Percentiles rank a stretch among this genome's conserved stretches.
These are phyloP conservation scores for Goffeauzyma gilvescens DNA, from an alignment of 768 basidiomycete species.

Conservation along the genomic window DNA sequence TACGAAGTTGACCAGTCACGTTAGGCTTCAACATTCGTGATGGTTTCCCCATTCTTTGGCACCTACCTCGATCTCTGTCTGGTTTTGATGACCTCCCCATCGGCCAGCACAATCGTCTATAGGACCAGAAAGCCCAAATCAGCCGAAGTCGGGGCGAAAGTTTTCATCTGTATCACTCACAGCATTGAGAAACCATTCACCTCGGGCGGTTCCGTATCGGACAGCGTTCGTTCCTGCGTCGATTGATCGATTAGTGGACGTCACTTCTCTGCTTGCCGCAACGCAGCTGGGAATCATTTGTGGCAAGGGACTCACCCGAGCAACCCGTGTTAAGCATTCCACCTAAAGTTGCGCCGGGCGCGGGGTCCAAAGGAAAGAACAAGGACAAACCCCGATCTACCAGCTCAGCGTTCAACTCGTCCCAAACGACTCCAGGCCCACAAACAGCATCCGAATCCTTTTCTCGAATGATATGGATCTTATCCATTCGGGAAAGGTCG, in stretches of 20 bases:
- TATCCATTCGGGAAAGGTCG: constrained; percentile 60
- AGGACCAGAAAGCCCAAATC: constrained; percentile 10
- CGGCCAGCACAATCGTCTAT: constrained; percentile 73
- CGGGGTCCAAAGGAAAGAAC: constrained; percentile 71
- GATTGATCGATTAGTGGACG: too few species aligned
- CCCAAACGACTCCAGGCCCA: constrained; percentile 31
- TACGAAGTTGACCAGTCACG: neutral
- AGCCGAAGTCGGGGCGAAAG: neutral
- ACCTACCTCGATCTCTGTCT: constrained; percentile 33
- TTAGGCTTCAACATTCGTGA: too few species aligned
- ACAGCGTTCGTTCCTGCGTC: constrained; percentile 52
- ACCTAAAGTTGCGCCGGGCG: constrained; percentile 66
- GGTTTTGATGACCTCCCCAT: constrained; percentile 79
- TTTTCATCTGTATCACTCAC: constrained; percentile 35
- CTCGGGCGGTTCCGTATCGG: constrained; percentile 69
- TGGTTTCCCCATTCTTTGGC: too few species aligned
- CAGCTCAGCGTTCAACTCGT: constrained; percentile 35
- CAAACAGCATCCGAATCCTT: constrained; percentile 31
- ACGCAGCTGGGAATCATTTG: too few species aligned
- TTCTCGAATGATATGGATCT: constrained; percentile 51
- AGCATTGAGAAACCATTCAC: constrained; percentile 69
- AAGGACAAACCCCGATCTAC: constrained; percentile 54
- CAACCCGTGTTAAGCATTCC: constrained; percentile 80
- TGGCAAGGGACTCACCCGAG: too few species aligned
- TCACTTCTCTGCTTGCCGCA: too few species aligned